These are phyloP conservation scores for Cornus florida DNA, from an alignment of 148 eudicot genomes.

Conservation along the genomic window DNA sequence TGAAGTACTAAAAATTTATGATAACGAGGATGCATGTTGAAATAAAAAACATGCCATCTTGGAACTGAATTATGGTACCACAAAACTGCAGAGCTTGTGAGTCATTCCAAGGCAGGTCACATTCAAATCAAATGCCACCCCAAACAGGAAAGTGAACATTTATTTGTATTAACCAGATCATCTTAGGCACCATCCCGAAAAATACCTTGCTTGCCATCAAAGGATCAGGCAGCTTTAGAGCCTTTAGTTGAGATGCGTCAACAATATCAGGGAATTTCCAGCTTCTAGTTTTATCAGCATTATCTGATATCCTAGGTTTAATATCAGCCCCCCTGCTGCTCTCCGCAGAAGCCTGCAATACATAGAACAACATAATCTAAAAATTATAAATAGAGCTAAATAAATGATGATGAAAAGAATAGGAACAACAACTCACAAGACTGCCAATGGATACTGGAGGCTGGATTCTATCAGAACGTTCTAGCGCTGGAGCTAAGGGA, in stretches of 20 bases:
- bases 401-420: not conserved
- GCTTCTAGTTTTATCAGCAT: constrained; percentile 35
- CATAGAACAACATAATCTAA: constrained; percentile 8
- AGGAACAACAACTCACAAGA: constrained; percentile 26
- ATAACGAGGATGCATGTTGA: not conserved
- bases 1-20: not conserved
- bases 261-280: constrained; percentile 53
- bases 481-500: constrained; percentile 28
- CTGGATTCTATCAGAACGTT: constrained; percentile 49
- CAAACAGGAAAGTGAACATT: not conserved
- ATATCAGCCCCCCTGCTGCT: constrained; percentile 48
- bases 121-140: not conserved
- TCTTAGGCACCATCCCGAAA: not conserved
- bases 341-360: constrained; percentile 42
- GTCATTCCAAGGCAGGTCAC: not conserved
- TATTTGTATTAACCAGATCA: not conserved
- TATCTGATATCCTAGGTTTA: constrained; percentile 45
- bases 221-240: constrained; percentile 52
- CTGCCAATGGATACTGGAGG: constrained; percentile 46
- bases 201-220: constrained; percentile 51
- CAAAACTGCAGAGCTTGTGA: not conserved
- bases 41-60: constrained; percentile 6
- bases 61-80: not conserved
- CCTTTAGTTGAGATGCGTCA: constrained; percentile 47
- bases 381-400: constrained; percentile 4